Percentiles rank a stretch among this genome's conserved stretches.
These are phyloP conservation scores for Paramarasmius palmivorus DNA, from an alignment of 1,284 basidiomycete species.

Conservation along the genomic window DNA sequence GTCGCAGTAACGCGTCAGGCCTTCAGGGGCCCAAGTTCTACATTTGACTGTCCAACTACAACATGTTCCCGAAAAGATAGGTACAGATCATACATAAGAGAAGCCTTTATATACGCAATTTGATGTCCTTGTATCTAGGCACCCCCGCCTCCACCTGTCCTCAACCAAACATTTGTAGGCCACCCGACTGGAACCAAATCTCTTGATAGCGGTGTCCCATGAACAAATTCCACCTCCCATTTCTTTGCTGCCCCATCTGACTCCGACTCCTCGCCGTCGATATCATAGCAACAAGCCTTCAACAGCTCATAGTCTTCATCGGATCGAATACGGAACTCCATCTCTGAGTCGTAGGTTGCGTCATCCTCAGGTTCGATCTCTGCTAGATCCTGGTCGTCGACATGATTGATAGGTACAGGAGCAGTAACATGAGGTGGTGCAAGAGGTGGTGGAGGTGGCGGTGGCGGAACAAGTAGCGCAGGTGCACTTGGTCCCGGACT, in stretches of 20 bases:
- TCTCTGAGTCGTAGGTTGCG: neutral
- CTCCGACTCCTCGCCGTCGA: neutral
- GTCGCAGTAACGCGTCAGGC: no score
- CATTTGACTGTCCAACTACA: no score
- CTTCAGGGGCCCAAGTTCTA: no score
- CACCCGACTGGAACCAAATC: constrained; percentile 1
- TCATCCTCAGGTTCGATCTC: neutral
- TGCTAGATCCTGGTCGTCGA: no score
- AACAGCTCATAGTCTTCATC: constrained; percentile 3
- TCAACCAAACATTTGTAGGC: constrained; percentile 3
- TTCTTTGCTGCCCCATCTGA: neutral
- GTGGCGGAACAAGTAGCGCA: neutral
- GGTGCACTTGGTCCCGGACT: neutral
- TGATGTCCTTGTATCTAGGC: no score
- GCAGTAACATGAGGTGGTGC: neutral
- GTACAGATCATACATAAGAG: no score
- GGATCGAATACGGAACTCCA: constrained; percentile 4
- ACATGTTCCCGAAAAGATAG: no score
- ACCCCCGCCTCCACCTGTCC: neutral
- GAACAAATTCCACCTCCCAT: constrained; percentile 3
- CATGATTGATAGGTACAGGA: neutral
- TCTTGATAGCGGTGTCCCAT: neutral
- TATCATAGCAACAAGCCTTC: neutral
- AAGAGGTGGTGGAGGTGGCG: neutral
- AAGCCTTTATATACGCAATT: no score